Conservation (phyloP, 2,329 filamentous ascomycete genomes). For the Trichoderma sp. region DNA sequence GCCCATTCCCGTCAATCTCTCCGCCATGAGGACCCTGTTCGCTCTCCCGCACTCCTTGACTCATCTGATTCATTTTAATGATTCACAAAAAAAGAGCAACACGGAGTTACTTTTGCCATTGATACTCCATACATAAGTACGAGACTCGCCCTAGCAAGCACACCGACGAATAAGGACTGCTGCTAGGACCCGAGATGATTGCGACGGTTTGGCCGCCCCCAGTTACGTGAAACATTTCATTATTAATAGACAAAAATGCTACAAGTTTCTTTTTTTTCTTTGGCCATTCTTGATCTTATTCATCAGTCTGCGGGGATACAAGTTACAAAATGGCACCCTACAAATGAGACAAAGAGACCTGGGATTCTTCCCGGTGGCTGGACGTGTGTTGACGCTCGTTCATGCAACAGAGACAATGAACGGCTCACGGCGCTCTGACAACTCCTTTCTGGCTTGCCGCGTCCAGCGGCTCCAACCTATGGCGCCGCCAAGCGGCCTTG, state of each 20-base stretch:
- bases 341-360: not conserved
- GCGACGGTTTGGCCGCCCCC: slow-evolving; percentile 9
- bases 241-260: slow-evolving; percentile 5
- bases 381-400: not conserved
- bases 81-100: not conserved
- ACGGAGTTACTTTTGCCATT: not conserved
- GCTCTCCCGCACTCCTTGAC: slow-evolving; percentile 4
- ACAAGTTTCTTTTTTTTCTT: not conserved
- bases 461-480: not conserved
- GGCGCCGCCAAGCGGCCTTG: slow-evolving; percentile 20
- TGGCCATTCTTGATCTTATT: not conserved
- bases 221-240: slow-evolving; percentile 15
- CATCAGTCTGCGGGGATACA: not conserved
- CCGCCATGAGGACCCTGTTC: not conserved
- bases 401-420: not conserved
- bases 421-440: not conserved
- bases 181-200: slow-evolving; percentile 19
- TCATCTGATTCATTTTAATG: slow-evolving; percentile 16
- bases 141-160: slow-evolving; percentile 10
- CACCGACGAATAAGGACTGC: slow-evolving; percentile 8
- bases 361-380: slow-evolving; percentile 1
- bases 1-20: not conserved
- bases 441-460: not conserved
- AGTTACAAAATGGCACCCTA: not conserved
- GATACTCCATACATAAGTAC: not conserved